phyloP scores from a whole-genome alignment of 2,329 filamentous ascomycete genomes.

The Aspergillus costaricaensis region DNA sequence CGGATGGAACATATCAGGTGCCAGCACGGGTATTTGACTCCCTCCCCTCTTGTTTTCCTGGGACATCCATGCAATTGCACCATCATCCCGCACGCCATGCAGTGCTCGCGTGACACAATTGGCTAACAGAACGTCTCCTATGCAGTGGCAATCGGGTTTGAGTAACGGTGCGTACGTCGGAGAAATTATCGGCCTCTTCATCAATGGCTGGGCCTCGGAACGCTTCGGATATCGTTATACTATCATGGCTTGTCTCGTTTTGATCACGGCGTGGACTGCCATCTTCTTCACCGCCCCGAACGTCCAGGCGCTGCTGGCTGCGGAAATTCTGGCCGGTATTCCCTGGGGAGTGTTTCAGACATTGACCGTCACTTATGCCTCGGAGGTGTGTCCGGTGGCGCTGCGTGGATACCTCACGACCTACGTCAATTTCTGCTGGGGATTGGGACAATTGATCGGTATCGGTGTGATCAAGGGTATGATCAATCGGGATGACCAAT shows the following conservation, averaged over 20 bases:
- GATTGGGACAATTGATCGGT: conserved; percentile 54
- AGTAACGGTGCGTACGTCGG: conserved; percentile 48
- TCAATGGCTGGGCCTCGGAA: conserved; percentile 55
- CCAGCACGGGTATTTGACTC: conserved; percentile 36
- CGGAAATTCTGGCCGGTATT: conserved; percentile 54
- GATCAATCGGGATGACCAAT: conserved; percentile 49
- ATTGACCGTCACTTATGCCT: conserved; percentile 50
- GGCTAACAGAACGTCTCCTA: conserved; percentile 19
- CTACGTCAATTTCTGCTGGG: conserved; percentile 52
- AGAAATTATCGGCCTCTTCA: conserved; percentile 54
- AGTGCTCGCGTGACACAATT: conserved; percentile 3
- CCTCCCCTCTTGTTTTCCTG: not conserved
- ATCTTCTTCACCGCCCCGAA: conserved; percentile 56
- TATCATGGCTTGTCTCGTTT: conserved; percentile 49
- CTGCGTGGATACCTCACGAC: conserved; percentile 50
- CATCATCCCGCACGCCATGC: not conserved
- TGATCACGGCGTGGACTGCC: conserved; percentile 51
- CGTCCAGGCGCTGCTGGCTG: conserved; percentile 51
- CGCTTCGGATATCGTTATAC: conserved; percentile 56
- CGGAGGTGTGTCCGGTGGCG: conserved; percentile 50
- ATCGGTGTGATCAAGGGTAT: conserved; percentile 54
- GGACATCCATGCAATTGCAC: not conserved
- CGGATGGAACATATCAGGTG: conserved; percentile 42
- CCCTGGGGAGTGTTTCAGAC: conserved; percentile 57
- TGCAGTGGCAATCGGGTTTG: conserved; percentile 49